These are phyloP conservation scores for Coix lacrymajobi DNA, from an alignment of 176 grass and related monocot species.

Conservation along the genomic window DNA sequence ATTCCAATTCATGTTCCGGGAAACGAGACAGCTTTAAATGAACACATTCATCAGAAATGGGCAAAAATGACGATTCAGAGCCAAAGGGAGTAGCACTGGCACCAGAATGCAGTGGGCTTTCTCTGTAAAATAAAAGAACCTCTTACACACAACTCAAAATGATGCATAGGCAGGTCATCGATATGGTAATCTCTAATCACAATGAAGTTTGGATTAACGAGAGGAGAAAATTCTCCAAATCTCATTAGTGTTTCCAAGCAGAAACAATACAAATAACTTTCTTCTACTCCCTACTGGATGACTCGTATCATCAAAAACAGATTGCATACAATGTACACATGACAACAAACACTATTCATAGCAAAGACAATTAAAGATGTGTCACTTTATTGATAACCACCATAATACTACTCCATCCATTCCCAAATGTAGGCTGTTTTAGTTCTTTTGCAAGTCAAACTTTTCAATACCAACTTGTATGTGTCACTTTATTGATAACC, in stretches of 20 bases:
- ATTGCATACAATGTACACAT: neutral
- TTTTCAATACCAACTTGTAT: too few species aligned
- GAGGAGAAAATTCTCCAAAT: neutral
- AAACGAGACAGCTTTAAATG: conserved; percentile 19
- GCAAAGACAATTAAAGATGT: neutral
- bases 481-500: neutral
- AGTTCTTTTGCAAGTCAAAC: neutral
- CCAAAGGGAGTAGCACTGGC: conserved; percentile 22
- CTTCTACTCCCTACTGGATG: neutral
- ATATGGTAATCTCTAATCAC: neutral
- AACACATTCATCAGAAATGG: conserved; percentile 9
- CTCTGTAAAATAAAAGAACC: conserved; percentile 26
- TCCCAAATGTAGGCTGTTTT: neutral
- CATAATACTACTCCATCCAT: neutral
- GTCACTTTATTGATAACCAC: neutral
- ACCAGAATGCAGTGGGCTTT: conserved; percentile 27
- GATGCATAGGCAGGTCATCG: neutral
- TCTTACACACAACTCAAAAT: neutral
- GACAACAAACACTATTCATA: neutral
- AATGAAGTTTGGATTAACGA: neutral
- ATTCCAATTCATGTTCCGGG: conserved; percentile 45
- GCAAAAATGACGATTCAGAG: conserved; percentile 33
- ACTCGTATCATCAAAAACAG: neutral
- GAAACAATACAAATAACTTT: neutral
- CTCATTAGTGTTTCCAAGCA: neutral